Conservation (phyloP, 345 rosid genomes). For the Eucalyptus tenuipes region DNA sequence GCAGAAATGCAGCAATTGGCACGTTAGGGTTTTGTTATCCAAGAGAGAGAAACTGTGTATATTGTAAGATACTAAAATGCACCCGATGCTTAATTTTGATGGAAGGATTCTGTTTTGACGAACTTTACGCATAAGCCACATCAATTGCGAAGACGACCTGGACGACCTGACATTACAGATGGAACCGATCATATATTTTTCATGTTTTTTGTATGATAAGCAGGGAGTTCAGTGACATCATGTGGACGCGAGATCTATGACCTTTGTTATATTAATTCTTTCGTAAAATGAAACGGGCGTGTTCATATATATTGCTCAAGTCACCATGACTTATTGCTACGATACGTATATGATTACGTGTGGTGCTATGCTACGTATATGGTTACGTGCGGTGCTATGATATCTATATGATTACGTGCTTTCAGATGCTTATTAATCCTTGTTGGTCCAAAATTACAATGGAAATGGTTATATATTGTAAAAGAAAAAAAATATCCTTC, state of each 20-base stretch:
- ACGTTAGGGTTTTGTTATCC: neutral
- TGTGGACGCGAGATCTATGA: neutral
- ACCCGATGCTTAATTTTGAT: neutral
- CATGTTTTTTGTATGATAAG: neutral
- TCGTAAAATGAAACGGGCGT: too few relatives aligned
- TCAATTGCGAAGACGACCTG: neutral
- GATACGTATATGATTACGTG: fast-evolving
- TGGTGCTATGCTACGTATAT: neutral
- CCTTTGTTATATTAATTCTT: too few relatives aligned
- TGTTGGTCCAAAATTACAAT: neutral
- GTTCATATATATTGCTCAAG: neutral
- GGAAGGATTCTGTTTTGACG: neutral
- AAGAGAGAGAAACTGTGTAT: neutral
- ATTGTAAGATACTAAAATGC: neutral
- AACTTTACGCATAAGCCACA: neutral
- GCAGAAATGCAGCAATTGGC: neutral
- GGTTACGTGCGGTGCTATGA: neutral
- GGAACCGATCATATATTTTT: neutral
- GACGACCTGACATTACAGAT: neutral
- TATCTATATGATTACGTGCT: too few relatives aligned
- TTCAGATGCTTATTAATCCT: too few relatives aligned
- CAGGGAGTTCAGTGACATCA: neutral
- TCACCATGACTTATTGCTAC: neutral
- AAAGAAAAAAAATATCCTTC: neutral
- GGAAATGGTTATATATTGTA: neutral